phyloP scores from a whole-genome alignment of 192 early-diverging fungal genomes.

The Coemansia sp. region DNA sequence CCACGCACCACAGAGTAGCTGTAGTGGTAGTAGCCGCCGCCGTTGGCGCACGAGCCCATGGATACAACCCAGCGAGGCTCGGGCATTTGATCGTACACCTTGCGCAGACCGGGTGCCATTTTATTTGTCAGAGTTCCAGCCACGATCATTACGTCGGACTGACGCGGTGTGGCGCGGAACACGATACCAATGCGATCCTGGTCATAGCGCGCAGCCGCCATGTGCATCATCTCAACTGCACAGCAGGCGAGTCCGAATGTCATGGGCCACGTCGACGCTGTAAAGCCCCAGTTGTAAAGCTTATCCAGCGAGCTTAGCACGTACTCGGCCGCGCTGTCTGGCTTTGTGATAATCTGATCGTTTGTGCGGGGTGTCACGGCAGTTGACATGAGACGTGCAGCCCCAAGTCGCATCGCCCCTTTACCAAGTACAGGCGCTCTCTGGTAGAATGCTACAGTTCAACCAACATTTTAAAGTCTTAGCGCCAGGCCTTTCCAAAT shows the following conservation, averaged over 20 bases:
- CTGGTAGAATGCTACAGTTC: not conserved
- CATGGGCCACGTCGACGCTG: constrained; percentile 90
- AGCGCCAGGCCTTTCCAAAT: not conserved
- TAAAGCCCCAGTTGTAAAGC: constrained; percentile 92
- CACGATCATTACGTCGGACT: constrained; percentile 99
- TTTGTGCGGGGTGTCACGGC: constrained; percentile 54
- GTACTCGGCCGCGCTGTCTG: constrained; percentile 63
- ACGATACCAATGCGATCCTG: constrained; percentile 98
- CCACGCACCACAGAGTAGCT: constrained; percentile 95
- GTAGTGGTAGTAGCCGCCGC: constrained; percentile 99
- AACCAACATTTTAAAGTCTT: not conserved
- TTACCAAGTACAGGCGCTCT: not conserved
- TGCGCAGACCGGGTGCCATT: constrained; percentile 90
- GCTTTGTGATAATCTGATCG: constrained; percentile 53
- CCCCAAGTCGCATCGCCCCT: constrained; percentile 6
- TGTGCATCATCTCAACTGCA: constrained; percentile 99
- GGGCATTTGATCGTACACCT: constrained; percentile 85
- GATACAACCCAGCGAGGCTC: constrained; percentile 99
- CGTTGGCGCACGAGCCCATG: constrained; percentile 98
- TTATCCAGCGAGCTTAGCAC: constrained; percentile 90
- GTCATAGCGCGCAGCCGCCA: constrained; percentile 94
- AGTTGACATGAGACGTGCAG: constrained; percentile 36
- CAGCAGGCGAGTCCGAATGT: constrained; percentile 94
- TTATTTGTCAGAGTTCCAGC: constrained; percentile 99
- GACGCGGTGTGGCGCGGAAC: constrained; percentile 95